Evolutionary conservation across 2,329 filamentous ascomycete species (phyloP), one percentile per base, ranked within the genome.

Genomic region (Exophiala sideris): DNA sequence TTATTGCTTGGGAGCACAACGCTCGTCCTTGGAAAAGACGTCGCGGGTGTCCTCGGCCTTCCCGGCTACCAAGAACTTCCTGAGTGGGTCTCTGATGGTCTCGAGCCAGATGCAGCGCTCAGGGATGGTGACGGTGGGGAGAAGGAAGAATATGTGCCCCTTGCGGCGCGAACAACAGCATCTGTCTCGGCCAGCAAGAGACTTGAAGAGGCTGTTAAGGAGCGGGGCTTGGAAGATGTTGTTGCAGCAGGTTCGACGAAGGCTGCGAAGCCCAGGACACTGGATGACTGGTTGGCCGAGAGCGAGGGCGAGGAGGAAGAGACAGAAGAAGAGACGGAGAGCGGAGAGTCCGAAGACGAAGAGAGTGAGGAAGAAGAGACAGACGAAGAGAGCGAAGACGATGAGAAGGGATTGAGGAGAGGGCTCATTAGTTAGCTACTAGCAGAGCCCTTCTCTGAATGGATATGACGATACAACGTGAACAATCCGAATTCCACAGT

Each of bases 251-350:
- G 64, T 16, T 55, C 53, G 51, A 54, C 47, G 51, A 48, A 62
- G 50, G 44, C 45, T 58, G 4, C 73, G 4, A 84, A 84, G 48
- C 83, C 83, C 38, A 96, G 95, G 79, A 89, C 86, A 16, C 74
- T 99, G 58, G 91, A 97, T 73, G 90, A 96, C 68, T 97, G 94
- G 91, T 76, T 97, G 52, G 90, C 86, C 3, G 88, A 90, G 65
- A 84, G 83, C 40, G 82, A 84, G 12, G 78, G 76, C 24, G 79
- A 78, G n/a, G 81, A 78, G 1, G 80, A 80, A 9, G 79, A 78
- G 5, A 76, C 78, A 5, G 80, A 79, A 2, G 75, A 78, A 5
- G 76, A 75, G 6, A 53, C 48, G 9, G 75, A 75, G 11, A 75
- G 76, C 8, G 71, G 70, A 70, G 52, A 29, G 24, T 29, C 24